Evolutionary conservation across 495 filamentous ascomycete species (phyloP), one percentile per base, ranked within the genome.

Genomic region (Aspergillus cavernicola): DNA sequence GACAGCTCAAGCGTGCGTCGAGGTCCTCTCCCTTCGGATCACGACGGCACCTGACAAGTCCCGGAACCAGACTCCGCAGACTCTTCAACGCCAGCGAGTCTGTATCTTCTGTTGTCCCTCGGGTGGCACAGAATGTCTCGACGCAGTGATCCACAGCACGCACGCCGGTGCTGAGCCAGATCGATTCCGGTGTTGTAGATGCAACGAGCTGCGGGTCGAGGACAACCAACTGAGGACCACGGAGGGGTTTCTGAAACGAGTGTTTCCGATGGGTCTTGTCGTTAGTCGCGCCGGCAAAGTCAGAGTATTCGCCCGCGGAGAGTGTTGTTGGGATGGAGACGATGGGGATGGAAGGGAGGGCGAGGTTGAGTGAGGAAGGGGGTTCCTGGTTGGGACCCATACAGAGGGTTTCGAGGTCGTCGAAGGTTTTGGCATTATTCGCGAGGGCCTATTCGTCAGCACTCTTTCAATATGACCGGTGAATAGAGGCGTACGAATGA

Each of bases 81-180:
- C 76, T 81, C 45, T 69, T 56, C 22, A 60, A 51, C 1, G 78
- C 71, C 7, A 65, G 55, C 11, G 61, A 55, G 51, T 83, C 80
- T 6, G 69, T 70, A 15, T 57, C 54, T 5, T 64, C 50, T 9
- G 69, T 73, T 4, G 70, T 67, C 1, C 63, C 64, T n/a, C 64
- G 38, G 9, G 69, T 46, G 0, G 74, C 77, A 42, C 79, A 85
- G 5, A 81, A 60, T 0, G 75, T 72, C 62, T 88, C 84, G 9
- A 85, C 73, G 57, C 83, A 86, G 55, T 87, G 83, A 53, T 88
- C 85, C 4, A 87, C 75, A 8, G 78, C 80, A 7, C 84, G 71
- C 6, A 87, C 69, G 1, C 84, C 85, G 2, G 79, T 83, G 28
- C 75, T 78, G 6, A 86, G 62, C 84, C 83, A 88, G 31, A 85